These are phyloP conservation scores for Debaryomyces singareniensis DNA, from an alignment of 1,139 yeast genomes.

Conservation along the genomic window DNA sequence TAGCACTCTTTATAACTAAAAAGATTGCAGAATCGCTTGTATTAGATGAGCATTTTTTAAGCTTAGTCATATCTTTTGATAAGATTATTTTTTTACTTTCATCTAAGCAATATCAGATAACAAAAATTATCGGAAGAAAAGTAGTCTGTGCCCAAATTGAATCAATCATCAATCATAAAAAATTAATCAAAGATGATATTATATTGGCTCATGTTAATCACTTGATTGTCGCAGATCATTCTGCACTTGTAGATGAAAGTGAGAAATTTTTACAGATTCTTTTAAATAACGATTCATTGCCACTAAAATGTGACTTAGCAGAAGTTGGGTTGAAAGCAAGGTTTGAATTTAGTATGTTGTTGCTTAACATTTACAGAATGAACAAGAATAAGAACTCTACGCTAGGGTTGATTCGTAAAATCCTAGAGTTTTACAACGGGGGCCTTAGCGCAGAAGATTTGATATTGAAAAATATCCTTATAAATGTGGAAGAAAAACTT, in stretches of 20 bases:
- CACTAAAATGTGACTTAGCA: constrained; percentile 22
- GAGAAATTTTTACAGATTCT: constrained; percentile 60
- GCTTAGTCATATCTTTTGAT: constrained; percentile 17
- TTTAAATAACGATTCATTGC: constrained; percentile 39
- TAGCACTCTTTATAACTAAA: constrained; percentile 56
- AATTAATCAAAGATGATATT: constrained; percentile 38
- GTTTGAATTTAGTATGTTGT: constrained; percentile 36
- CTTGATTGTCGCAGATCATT: constrained; percentile 20
- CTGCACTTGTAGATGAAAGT: constrained; percentile 32
- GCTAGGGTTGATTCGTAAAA: constrained; percentile 35
- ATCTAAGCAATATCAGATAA: constrained; percentile 15
- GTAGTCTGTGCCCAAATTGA: constrained; percentile 65
- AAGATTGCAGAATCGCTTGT: constrained; percentile 47
- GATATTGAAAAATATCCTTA: constrained; percentile 50
- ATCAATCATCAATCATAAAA: constrained; percentile 42
- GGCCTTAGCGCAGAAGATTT: constrained; percentile 56
- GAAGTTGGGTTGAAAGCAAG: constrained; percentile 17
- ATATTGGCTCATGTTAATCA: constrained; percentile 37
- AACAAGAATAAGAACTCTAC: constrained; percentile 46
- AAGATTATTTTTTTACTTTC: constrained; percentile 10
- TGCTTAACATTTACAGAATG: constrained; percentile 39
- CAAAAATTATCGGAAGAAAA: constrained; percentile 40
- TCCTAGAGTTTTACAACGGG: constrained; percentile 56
- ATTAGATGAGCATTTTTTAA: constrained; percentile 26
- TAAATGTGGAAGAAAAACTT: constrained; percentile 47